Conservation (phyloP, 371 early-diverging fungal genomes). For the Rhizopus microsporus region DNA sequence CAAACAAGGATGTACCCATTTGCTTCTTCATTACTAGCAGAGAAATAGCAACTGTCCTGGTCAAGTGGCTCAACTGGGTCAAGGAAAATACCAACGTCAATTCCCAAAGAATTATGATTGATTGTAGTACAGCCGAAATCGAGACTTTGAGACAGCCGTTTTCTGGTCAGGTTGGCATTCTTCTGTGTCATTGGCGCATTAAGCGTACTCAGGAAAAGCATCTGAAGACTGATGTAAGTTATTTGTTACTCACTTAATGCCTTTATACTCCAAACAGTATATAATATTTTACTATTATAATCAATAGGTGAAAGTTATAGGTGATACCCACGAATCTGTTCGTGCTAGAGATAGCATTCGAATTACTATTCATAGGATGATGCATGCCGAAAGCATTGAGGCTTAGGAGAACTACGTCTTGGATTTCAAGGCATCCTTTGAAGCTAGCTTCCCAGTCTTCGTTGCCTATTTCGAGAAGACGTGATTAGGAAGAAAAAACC, state of each 20-base stretch:
- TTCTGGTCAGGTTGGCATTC: not conserved
- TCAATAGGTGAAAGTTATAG: constrained; percentile 1
- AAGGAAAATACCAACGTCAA: not conserved
- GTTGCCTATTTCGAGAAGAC: not conserved
- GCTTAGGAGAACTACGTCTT: not conserved
- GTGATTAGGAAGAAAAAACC: not conserved
- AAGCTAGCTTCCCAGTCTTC: not conserved
- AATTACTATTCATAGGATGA: not conserved
- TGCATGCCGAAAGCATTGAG: constrained; percentile 2
- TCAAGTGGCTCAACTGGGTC: constrained; percentile 3
- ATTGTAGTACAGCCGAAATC: constrained; percentile 10
- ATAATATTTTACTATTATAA: not conserved
- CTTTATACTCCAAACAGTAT: not conserved
- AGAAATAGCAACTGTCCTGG: constrained; percentile 2
- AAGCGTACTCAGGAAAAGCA: constrained; percentile 14
- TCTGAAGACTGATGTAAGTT: constrained; percentile 10
- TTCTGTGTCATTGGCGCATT: constrained; percentile 16
- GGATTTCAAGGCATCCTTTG: not conserved
- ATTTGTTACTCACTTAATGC: not conserved
- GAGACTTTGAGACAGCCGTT: not conserved
- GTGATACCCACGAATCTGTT: not conserved
- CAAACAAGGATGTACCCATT: constrained; percentile 10
- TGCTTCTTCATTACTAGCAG: constrained; percentile 7
- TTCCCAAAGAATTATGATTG: constrained; percentile 8
- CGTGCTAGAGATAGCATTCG: not conserved